Conservation (phyloP, 148 eudicot genomes). For the Bassia scoparia region DNA sequence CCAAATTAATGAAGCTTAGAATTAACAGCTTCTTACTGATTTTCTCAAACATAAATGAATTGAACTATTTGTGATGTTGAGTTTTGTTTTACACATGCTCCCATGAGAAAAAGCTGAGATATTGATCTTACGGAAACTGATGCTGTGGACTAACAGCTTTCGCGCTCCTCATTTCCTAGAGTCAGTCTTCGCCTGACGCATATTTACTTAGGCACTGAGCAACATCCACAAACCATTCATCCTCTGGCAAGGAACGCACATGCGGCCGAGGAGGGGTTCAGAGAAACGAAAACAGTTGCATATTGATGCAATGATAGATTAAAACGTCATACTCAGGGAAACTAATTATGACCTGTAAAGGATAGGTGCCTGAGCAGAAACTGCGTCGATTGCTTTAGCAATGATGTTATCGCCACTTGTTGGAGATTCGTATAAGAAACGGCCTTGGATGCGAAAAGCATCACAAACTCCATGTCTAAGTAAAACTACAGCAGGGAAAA, state of each 20-base stretch:
- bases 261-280: no score
- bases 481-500: conserved; percentile 57
- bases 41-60: no score
- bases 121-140: conserved; percentile 41
- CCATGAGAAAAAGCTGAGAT: conserved; percentile 36
- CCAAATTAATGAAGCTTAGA: no score
- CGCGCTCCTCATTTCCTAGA: conserved; percentile 37
- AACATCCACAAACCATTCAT: conserved; percentile 91
- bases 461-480: conserved; percentile 97
- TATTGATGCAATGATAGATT: background rate
- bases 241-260: conserved; percentile 73
- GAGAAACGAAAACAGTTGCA: background rate
- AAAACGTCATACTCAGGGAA: background rate
- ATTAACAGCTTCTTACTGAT: no score
- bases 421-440: conserved; percentile 82
- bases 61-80: no score
- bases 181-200: conserved; percentile 56
- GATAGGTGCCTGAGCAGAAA: conserved; percentile 76
- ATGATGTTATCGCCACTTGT: conserved; percentile 74
- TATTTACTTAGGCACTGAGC: conserved; percentile 80
- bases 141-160: conserved; percentile 60
- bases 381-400: conserved; percentile 76
- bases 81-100: conserved; percentile 33
- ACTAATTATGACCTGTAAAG: conserved; percentile 58
- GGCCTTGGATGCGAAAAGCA: conserved; percentile 90